Conservation (phyloP, 1,284 basidiomycete genomes). For the Agroathelia rolfsii region DNA sequence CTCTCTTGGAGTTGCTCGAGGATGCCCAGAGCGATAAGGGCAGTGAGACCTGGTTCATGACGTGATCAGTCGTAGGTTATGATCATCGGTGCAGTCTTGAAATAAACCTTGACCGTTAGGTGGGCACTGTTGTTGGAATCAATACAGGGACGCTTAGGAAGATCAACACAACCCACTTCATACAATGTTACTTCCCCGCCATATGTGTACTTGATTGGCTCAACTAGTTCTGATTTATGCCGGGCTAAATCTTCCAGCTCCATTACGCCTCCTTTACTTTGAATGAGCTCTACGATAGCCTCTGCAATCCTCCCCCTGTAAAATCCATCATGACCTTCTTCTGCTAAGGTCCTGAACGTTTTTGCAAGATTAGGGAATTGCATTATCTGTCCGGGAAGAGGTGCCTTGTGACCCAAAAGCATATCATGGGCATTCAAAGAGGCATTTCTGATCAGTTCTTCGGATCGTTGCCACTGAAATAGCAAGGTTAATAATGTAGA, state of each 20-base stretch:
- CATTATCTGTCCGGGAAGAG: slow-evolving; percentile 71
- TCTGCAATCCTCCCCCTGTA: slow-evolving; percentile 86
- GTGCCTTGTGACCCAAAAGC: slow-evolving; percentile 75
- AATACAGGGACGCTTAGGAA: background rate
- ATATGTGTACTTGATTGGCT: slow-evolving; percentile 89
- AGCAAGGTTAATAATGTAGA: slow-evolving; percentile 2
- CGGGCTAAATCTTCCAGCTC: slow-evolving; percentile 78
- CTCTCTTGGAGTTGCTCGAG: slow-evolving; percentile 77
- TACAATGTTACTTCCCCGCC: slow-evolving; percentile 73
- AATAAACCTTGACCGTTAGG: slow-evolving; percentile 82
- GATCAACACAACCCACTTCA: slow-evolving; percentile 51
- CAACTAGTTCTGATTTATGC: slow-evolving; percentile 72
- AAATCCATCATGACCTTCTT: slow-evolving; percentile 82
- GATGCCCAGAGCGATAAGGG: slow-evolving; percentile 86
- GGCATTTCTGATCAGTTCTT: slow-evolving; percentile 69
- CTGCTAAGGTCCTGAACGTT: slow-evolving; percentile 75
- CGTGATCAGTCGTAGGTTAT: too few relatives aligned
- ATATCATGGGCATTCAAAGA: slow-evolving; percentile 80
- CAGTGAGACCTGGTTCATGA: slow-evolving; percentile 55
- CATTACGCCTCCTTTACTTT: slow-evolving; percentile 84
- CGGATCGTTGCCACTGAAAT: slow-evolving; percentile 64
- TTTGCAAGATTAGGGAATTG: slow-evolving; percentile 71
- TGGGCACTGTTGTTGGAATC: slow-evolving; percentile 70
- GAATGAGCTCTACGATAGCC: slow-evolving; percentile 79
- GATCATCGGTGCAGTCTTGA: slow-evolving; percentile 1